Base-by-base conservation (phyloP, 1,139 yeast genomes). In the Yamadazyma blattariae region DNA sequence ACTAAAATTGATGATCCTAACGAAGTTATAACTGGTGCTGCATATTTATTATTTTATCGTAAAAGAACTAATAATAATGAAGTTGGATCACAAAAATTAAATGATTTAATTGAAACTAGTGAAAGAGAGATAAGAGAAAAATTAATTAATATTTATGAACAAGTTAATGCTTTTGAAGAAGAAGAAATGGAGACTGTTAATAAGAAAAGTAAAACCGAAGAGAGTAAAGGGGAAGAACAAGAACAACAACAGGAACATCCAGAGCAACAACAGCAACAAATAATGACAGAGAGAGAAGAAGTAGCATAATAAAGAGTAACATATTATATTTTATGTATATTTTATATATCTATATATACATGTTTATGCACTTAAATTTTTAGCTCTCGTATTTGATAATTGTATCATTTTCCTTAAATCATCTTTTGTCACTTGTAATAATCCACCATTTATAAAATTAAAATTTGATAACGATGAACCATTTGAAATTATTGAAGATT, bases 11-110 rank as follows among this genome's bases (percentile, higher is more conserved):
- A 79, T 0, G 73, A 77, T 36, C 85, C 95, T 0, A 70, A 70
- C 20, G 75, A 79, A 29, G 60, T 82, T 9, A 66, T 90, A n/a
- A 71, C 82, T 2, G 82, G 88, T 3, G 88, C 95, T 3, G 98
- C 98, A 0, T 92, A 92, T 55, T 64, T 92, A 44, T 62, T 92
- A 36, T 92, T 92, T 51, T 92, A 92, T 59, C 72, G 94, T 38
- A 79, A 79, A 39, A 69, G 90, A 44, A 50, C 20, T 3, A 30
- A n/a, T 17, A 25, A 25, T 11, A n/a, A 42, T 9, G n/a, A n/a
- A n/a, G 49, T 70, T 23, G 83, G 75, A 2, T 71, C 74, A 1
- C 49, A 49, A 1, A 44, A 50, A 6, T 51, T 70, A 32, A 51
- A 51, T 24, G 48, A 52, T 13, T 50, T 61, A 33, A 52, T 66